A percentile compares a stretch with the other conserved stretches of the same genome.
Conservation (phyloP, 108 stramenopile genomes). For the Schizochytrium sp. region DNA sequence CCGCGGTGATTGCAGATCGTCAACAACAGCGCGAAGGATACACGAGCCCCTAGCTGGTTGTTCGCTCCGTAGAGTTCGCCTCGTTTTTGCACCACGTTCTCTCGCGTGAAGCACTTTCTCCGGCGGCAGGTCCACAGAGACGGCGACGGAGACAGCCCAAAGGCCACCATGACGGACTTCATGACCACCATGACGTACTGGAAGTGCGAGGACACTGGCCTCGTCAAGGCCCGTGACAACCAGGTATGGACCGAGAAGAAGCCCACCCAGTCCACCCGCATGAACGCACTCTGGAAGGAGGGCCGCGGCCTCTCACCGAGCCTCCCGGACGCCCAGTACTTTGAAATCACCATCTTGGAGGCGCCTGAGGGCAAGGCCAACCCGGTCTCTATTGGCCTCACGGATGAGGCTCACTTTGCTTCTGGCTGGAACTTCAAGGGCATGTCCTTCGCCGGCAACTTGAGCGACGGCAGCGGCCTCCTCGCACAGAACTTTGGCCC, state of each 20-base stretch:
- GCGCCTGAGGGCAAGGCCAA: background rate
- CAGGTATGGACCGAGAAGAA: slow-evolving; percentile 18
- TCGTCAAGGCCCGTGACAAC: slow-evolving; percentile 46
- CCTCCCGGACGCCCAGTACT: background rate
- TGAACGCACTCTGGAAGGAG: slow-evolving; percentile 58
- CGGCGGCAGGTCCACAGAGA: too few species aligned
- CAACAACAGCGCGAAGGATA: too few species aligned
- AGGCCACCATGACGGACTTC: background rate
- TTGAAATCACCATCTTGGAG: slow-evolving; percentile 24
- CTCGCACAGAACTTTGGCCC: slow-evolving; percentile 19
- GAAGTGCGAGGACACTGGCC: slow-evolving; percentile 14
- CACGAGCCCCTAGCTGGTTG: too few species aligned
- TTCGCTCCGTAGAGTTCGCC: too few species aligned
- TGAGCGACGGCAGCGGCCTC: slow-evolving; percentile 33
- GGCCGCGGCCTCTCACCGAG: background rate
- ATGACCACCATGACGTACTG: slow-evolving; percentile 34
- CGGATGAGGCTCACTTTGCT: slow-evolving; percentile 25
- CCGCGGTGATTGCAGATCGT: too few species aligned
- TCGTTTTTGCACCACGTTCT: too few species aligned
- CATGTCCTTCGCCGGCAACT: slow-evolving; percentile 47
- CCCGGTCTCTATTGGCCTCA: background rate
- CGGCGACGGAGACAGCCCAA: too few species aligned
- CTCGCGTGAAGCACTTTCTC: too few species aligned
- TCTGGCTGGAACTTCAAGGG: slow-evolving; percentile 55
- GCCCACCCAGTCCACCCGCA: slow-evolving; percentile 44